phyloP scores from a whole-genome alignment of 164 flowering plant species.

The Litsea cubeba region DNA sequence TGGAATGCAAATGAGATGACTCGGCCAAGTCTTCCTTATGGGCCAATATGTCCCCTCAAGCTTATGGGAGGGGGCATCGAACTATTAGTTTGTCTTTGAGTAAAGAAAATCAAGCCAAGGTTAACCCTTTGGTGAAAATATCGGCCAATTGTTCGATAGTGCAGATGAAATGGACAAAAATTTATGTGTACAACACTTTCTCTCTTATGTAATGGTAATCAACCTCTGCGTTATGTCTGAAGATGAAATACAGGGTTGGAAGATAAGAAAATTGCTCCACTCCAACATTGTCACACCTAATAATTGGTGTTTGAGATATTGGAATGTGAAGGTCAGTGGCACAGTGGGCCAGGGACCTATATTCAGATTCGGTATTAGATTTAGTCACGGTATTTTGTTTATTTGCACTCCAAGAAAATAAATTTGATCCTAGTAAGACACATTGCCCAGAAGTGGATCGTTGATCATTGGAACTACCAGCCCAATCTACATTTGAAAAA shows the following conservation, averaged over 20 bases:
- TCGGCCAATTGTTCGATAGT: not conserved
- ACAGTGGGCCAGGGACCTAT: no score
- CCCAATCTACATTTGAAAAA: not conserved
- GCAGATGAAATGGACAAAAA: not conserved
- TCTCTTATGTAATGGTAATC: not conserved
- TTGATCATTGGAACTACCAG: not conserved
- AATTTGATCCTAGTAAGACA: not conserved
- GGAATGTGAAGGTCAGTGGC: no score
- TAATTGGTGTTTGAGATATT: no score
- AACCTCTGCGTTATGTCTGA: not conserved
- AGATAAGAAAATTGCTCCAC: constrained; percentile 4
- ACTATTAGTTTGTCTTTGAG: no score
- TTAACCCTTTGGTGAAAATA: not conserved
- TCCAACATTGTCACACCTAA: no score
- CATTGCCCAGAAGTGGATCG: not conserved
- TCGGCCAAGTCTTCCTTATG: no score
- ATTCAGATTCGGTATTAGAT: not conserved
- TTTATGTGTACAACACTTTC: not conserved
- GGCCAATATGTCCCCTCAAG: not conserved
- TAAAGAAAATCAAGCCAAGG: no score
- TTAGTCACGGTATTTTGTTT: constrained; percentile 1
- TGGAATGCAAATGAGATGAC: no score
- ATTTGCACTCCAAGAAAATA: not conserved
- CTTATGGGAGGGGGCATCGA: not conserved
- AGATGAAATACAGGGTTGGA: constrained; percentile 31